Conservation (phyloP, 2,329 filamentous ascomycete genomes). For the Botrytis fragariae region DNA sequence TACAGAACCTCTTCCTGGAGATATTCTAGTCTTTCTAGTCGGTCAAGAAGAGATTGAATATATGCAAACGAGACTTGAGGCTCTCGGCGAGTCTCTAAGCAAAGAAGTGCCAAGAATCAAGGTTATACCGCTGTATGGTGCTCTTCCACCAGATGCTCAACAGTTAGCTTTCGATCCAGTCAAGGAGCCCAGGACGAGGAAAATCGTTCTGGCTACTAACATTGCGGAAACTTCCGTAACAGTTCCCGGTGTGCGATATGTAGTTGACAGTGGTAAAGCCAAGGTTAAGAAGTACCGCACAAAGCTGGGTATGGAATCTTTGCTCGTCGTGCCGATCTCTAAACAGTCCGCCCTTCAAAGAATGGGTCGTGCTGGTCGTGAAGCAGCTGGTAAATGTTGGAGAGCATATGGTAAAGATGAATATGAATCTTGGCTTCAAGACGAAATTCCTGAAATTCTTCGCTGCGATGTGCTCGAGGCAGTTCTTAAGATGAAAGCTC, state of each 20-base stretch:
- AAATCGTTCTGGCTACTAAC: constrained; percentile 90
- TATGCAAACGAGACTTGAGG: constrained; percentile 75
- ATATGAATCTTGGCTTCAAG: constrained; percentile 67
- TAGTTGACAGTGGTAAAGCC: constrained; percentile 89
- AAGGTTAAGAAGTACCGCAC: constrained; percentile 92
- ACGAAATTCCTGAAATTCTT: constrained; percentile 84
- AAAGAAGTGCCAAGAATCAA: constrained; percentile 70
- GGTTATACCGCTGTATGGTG: constrained; percentile 82
- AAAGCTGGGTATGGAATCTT: constrained; percentile 81
- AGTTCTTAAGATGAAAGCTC: constrained; percentile 88
- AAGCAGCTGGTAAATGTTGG: constrained; percentile 86
- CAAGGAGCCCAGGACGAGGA: constrained; percentile 70
- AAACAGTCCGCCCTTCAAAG: constrained; percentile 91
- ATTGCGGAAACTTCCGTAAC: constrained; percentile 99
- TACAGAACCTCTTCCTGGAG: constrained; percentile 86
- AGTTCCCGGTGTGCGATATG: constrained; percentile 85
- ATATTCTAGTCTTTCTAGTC: constrained; percentile 87
- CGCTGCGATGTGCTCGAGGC: constrained; percentile 85
- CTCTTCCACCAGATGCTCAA: constrained; percentile 81
- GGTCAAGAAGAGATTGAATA: constrained; percentile 91
- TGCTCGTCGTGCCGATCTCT: constrained; percentile 87
- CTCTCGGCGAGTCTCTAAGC: constrained; percentile 70
- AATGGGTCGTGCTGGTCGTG: constrained; percentile 87
- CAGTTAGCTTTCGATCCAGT: constrained; percentile 80
- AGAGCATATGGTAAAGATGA: constrained; percentile 81